phyloP scores from a whole-genome alignment of 2,329 filamentous ascomycete species.

The Trichoderma pleuroti region DNA sequence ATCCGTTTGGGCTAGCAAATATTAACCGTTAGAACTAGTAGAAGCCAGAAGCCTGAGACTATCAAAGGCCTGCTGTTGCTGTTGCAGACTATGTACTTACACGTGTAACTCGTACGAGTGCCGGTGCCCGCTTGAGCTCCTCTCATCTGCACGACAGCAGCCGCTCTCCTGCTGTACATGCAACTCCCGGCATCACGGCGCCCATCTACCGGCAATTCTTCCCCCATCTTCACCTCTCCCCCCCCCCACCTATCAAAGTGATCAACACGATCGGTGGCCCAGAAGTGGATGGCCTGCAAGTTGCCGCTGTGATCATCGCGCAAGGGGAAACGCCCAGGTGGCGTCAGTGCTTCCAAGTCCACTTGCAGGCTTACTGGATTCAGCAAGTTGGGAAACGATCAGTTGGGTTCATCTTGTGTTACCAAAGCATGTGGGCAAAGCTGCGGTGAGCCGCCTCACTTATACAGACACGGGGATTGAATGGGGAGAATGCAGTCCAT shows the following conservation, averaged over 20 bases:
- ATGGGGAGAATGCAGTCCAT: not conserved
- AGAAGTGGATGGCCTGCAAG: constrained; percentile 12
- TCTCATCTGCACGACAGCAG: not conserved
- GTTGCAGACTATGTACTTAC: not conserved
- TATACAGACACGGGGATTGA: not conserved
- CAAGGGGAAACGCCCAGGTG: not conserved
- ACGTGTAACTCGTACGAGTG: not conserved
- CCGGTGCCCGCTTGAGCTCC: not conserved
- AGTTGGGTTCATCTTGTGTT: not conserved
- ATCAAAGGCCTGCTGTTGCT: not conserved
- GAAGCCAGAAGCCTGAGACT: not conserved
- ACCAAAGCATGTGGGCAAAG: not conserved
- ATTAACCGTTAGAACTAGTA: not conserved
- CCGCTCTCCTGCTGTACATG: not conserved
- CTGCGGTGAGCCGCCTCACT: not conserved
- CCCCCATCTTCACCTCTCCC: constrained; percentile 8
- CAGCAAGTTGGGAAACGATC: not conserved
- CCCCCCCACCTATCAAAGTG: constrained; percentile 8
- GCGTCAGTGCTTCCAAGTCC: constrained; percentile 3
- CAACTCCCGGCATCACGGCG: not conserved
- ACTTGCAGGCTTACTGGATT: not conserved
- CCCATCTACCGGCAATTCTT: not conserved
- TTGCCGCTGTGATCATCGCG: constrained; percentile 10
- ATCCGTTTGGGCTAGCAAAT: not conserved
- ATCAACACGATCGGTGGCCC: constrained; percentile 14